Percentiles rank a stretch among this genome's conserved stretches.
phyloP scores from a whole-genome alignment of 1,284 basidiomycete genomes.

The Mycena sp. region DNA sequence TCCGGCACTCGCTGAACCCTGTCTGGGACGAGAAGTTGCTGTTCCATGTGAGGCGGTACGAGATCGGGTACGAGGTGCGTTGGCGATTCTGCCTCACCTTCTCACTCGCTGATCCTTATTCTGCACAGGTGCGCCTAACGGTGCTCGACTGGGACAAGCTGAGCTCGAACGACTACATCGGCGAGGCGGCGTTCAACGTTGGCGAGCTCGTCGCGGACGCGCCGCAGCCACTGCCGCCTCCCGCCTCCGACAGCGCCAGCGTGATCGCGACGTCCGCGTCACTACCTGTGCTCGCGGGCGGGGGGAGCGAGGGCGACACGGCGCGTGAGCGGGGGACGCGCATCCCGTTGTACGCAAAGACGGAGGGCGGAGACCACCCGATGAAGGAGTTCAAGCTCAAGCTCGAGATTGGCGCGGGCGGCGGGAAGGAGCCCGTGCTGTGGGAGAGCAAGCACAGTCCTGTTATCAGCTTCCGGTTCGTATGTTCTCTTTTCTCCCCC shows the following conservation, averaged over 20 bases:
- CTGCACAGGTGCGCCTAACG: conserved; percentile 81
- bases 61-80: conserved; percentile 46
- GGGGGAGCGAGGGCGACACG: neutral
- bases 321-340: conserved; percentile 45
- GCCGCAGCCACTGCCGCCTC: conserved; percentile 60
- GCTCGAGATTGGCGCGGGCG: conserved; percentile 48
- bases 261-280: conserved; percentile 13
- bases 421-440: conserved; percentile 56
- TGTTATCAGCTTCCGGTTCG: conserved; percentile 69
- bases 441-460: conserved; percentile 77
- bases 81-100: too few species aligned
- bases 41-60: conserved; percentile 93
- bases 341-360: conserved; percentile 58
- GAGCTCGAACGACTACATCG: conserved; percentile 88
- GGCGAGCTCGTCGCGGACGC: conserved; percentile 76
- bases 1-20: conserved; percentile 90
- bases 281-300: neutral
- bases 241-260: neutral
- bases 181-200: conserved; percentile 78
- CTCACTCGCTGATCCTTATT: conserved; percentile 39
- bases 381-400: conserved; percentile 76
- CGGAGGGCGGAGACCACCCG: conserved; percentile 57
- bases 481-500: conserved; percentile 2
- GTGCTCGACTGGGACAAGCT: conserved; percentile 97
- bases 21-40: conserved; percentile 96